These are phyloP conservation scores for Leishmania guyanensis DNA, from an alignment of 208 protist genomes.

Conservation along the genomic window DNA sequence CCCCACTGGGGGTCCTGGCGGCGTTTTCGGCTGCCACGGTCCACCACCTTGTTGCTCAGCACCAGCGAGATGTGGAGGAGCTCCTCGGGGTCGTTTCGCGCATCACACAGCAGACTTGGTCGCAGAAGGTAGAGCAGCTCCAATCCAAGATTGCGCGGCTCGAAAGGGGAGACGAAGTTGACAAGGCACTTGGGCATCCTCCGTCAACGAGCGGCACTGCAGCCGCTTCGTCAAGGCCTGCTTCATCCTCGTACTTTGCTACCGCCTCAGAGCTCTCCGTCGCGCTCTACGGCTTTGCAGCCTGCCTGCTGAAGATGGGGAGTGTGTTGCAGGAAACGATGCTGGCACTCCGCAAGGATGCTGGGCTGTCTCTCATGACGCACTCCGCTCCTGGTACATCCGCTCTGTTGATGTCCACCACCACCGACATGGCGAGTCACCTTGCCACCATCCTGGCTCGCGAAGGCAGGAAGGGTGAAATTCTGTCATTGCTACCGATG, in stretches of 20 bases:
- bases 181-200: background rate
- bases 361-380: conserved; percentile 6
- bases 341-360: conserved; percentile 48
- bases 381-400: background rate
- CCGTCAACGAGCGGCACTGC: background rate
- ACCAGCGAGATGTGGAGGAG: conserved; percentile 51
- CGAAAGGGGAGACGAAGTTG: background rate
- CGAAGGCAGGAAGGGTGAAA: background rate
- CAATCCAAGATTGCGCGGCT: conserved; percentile 17
- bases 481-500: conserved; percentile 12
- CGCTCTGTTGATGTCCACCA: background rate
- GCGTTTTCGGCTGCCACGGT: conserved; percentile 40
- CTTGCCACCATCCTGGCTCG: conserved; percentile 7
- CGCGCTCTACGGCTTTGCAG: conserved; percentile 44
- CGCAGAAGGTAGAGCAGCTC: conserved; percentile 40
- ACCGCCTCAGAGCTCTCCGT: conserved; percentile 16
- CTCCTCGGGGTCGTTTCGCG: conserved; percentile 44
- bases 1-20: conserved; percentile 62
- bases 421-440: background rate
- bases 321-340: conserved; percentile 59
- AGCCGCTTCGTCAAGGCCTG: background rate
- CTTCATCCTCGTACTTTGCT: conserved; percentile 12
- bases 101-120: conserved; percentile 54
- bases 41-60: conserved; percentile 59
- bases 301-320: conserved; percentile 53